Base-by-base conservation (phyloP, 805 yeast genomes). In the Cyberlindnera americana region DNA sequence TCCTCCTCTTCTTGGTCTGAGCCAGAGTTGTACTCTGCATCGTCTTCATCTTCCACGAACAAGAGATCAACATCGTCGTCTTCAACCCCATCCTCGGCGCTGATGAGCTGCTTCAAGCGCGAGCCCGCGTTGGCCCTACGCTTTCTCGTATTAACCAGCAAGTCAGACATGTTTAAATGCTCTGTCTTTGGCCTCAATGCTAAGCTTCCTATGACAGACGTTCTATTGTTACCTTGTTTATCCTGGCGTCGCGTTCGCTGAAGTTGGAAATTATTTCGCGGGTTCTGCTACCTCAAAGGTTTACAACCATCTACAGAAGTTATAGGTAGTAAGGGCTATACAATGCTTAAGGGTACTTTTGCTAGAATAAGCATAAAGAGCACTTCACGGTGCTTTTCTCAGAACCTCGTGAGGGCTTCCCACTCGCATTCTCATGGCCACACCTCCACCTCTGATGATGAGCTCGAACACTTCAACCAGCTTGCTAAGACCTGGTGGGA, bases 401-500 rank as follows among this genome's bases (percentile, higher is more conserved):
- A n/a, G 9, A 15, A 14, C 5, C 21, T 29, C 9, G 3, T 6
- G 19, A 38, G 37, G 27, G 37, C 37, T 21, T 33, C 33, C 11
- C 41, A 38, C 26, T 29, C 41, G 16, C 40, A 35, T 29, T 17
- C 36, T 4, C 43, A 35, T 26, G 35, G 41, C 27, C 41, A 31
- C 25, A 58, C 73, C 1, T 44, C 74, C 5, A 70, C 78, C 5
- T 72, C 79, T 0, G 65, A 64, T 7, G 77, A 79, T 6, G 98
- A 91, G 57, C 69, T 81, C 60, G 63, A 73, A 9, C 98, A 93
- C 61, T 93, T 93, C 63, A 79, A 85, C 51, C 77, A 81, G 24
- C 69, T 93, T 32, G 99, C 99, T 1, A 70, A 83, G n/a, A 64
- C 87, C n/a, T 93, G 99, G 99, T 93, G 99, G 99, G 96, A 93